Conservation (phyloP, 1,284 basidiomycete genomes). For the Austropuccinia psidii region DNA sequence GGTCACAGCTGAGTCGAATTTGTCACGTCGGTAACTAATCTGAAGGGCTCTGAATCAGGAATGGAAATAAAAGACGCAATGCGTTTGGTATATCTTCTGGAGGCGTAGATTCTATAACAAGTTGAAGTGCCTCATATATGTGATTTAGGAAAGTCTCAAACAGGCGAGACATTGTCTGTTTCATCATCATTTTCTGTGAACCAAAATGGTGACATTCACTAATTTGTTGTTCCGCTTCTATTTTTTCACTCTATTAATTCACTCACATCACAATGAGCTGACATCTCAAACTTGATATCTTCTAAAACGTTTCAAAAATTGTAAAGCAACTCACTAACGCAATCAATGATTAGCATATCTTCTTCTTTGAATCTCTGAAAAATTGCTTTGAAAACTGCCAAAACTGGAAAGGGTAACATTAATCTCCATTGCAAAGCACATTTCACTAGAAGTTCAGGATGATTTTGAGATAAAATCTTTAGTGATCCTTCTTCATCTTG, state of each 20-base stretch:
- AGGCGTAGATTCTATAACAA: conserved; percentile 62
- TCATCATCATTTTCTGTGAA: conserved; percentile 41
- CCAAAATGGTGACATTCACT: too few species aligned
- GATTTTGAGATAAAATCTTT: conserved; percentile 74
- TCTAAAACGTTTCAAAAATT: conserved; percentile 62
- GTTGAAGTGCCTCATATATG: conserved; percentile 75
- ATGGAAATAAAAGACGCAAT: conserved; percentile 4
- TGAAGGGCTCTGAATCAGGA: conserved; percentile 54
- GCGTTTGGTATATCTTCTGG: conserved; percentile 58
- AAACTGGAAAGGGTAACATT: conserved; percentile 64
- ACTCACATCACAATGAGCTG: conserved; percentile 74
- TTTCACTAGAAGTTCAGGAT: conserved; percentile 75
- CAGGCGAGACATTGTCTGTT: conserved; percentile 50
- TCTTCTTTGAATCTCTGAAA: conserved; percentile 78
- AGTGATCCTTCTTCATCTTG: conserved; percentile 94
- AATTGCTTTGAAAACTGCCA: conserved; percentile 79
- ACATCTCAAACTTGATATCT: conserved; percentile 57
- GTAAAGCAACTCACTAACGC: conserved; percentile 78
- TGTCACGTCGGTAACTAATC: conserved; percentile 56
- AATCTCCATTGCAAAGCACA: conserved; percentile 86
- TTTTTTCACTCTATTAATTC: too few species aligned
- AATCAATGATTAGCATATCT: conserved; percentile 78
- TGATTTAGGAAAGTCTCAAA: conserved; percentile 78
- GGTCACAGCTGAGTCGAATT: conserved; percentile 41
- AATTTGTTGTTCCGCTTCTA: too few species aligned